Base-by-base conservation (phyloP, 805 yeast species). In the Pichia thaimueangensis region DNA sequence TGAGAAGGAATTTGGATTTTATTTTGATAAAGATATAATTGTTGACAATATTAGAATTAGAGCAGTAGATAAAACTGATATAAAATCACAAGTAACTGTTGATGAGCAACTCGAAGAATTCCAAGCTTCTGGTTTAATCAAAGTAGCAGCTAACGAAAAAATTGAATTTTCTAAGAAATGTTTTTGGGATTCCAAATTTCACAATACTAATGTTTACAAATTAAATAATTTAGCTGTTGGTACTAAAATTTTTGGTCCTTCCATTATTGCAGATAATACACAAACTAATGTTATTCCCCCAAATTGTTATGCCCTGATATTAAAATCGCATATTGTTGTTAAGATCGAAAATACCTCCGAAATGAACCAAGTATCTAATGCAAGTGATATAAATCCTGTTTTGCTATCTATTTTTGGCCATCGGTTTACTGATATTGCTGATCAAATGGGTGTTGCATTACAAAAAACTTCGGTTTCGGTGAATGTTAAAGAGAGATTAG, bases 401-500 rank as follows among this genome's bases (percentile, higher is more conserved):
- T 64, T 78, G 48, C 60, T 86, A 28, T 82, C 93, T 0, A 81
- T 86, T 22, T 86, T 85, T 62, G 81, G 86, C 30, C 88, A 85
- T 59, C 67, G 94, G 45, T 86, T 86, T 60, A 85, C 85, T 87
- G 86, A 86, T 48, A 85, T 86, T 58, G 95, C 95, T 11, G 94
- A 86, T 52, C 89, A 83, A 55, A 86, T 86, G 95, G 91, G 94
- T 30, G 74, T 74, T 32, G 81, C 88, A 6, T 65, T 86, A 41
- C 83, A 84, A 51, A 82, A 82, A 61, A 86, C 91, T 0, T 72
- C 91, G 3, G 86, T 86, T 11, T 78, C 87, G 7, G 83, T 89
- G 2, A 86, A 86, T 54, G 88, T 86, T 32, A 86, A 86, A 56
- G 95, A 86, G 56, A 67, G 95, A 40, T 64, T 85, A 30, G 95